Percentiles rank a stretch among this genome's conserved stretches.
Evolutionary conservation across 2,329 filamentous ascomycete genomes (phyloP).

Genomic region (Stachybotrys chlorohalonatus): DNA sequence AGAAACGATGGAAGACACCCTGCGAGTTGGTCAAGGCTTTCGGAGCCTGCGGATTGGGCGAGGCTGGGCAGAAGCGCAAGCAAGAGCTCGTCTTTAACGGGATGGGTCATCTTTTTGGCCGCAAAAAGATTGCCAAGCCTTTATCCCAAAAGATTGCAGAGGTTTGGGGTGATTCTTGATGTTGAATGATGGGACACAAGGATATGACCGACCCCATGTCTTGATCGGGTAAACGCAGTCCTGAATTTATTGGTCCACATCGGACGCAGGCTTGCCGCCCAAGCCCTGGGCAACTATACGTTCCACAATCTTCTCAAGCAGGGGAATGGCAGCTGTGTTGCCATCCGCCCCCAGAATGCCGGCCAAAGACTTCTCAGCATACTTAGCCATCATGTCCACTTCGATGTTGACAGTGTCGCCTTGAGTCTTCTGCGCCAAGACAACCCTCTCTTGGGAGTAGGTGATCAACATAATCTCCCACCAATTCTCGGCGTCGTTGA

Average conservation of each 20-base stretch:
- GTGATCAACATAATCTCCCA: slow-evolving; percentile 98
- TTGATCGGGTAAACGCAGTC: slow-evolving; percentile 5
- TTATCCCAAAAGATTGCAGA: slow-evolving; percentile 64
- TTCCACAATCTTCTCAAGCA: slow-evolving; percentile 64
- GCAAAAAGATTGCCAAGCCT: slow-evolving; percentile 57
- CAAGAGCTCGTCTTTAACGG: slow-evolving; percentile 49
- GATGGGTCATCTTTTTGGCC: slow-evolving; percentile 50
- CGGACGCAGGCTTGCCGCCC: slow-evolving; percentile 11
- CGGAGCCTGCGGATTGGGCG: slow-evolving; percentile 40
- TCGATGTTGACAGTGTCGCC: slow-evolving; percentile 86
- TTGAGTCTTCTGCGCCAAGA: slow-evolving; percentile 66
- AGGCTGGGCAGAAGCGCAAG: slow-evolving; percentile 45
- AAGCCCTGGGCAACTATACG: slow-evolving; percentile 61
- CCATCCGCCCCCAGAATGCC: slow-evolving; percentile 53
- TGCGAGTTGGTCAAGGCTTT: slow-evolving; percentile 63
- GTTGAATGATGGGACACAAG: neutral
- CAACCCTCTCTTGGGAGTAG: slow-evolving; percentile 90
- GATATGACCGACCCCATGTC: slow-evolving; percentile 12
- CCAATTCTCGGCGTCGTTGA: slow-evolving; percentile 69
- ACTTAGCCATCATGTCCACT: slow-evolving; percentile 82
- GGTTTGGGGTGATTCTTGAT: slow-evolving; percentile 53
- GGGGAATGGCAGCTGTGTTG: slow-evolving; percentile 40
- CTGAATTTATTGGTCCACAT: slow-evolving; percentile 4
- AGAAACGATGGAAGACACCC: slow-evolving; percentile 69
- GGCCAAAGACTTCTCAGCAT: slow-evolving; percentile 80